These are phyloP conservation scores for Umbelopsis sp. DNA, from an alignment of 371 early-diverging fungal species.

Conservation along the genomic window DNA sequence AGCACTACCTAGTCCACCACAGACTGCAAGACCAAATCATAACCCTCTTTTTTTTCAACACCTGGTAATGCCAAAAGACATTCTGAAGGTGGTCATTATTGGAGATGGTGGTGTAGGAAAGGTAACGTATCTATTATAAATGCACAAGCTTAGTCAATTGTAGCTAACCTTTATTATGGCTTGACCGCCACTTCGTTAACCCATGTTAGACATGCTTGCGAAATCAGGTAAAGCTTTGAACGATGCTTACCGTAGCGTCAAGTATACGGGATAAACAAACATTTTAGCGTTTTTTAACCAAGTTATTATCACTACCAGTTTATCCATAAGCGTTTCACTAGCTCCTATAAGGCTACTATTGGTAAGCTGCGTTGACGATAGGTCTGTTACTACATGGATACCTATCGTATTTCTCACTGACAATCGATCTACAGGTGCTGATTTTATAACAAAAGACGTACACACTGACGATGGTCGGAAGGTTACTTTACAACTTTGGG, in stretches of 20 bases:
- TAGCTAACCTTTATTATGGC: not conserved
- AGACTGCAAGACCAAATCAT: not conserved
- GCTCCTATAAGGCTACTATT: constrained; percentile 97
- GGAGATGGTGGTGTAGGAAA: constrained; percentile 90
- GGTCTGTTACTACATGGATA: not conserved
- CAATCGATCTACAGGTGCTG: constrained; percentile 60
- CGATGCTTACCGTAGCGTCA: not conserved
- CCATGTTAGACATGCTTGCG: constrained; percentile 58
- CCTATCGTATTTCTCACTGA: not conserved
- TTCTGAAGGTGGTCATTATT: constrained; percentile 78
- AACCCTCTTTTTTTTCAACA: not conserved
- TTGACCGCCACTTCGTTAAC: not conserved
- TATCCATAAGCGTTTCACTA: constrained; percentile 91
- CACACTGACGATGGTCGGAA: constrained; percentile 73
- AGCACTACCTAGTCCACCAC: not conserved
- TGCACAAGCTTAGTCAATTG: not conserved
- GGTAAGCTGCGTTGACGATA: constrained; percentile 52
- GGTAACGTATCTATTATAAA: constrained; percentile 30
- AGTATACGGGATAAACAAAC: not conserved
- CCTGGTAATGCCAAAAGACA: constrained; percentile 49
- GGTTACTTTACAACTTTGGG: constrained; percentile 72
- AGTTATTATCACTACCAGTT: constrained; percentile 59
- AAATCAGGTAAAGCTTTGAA: constrained; percentile 47
- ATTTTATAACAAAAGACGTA: constrained; percentile 95
- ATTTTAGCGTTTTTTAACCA: not conserved